These are phyloP conservation scores for Penicillium alfredii DNA, from an alignment of 495 filamentous ascomycete genomes.

Conservation along the genomic window DNA sequence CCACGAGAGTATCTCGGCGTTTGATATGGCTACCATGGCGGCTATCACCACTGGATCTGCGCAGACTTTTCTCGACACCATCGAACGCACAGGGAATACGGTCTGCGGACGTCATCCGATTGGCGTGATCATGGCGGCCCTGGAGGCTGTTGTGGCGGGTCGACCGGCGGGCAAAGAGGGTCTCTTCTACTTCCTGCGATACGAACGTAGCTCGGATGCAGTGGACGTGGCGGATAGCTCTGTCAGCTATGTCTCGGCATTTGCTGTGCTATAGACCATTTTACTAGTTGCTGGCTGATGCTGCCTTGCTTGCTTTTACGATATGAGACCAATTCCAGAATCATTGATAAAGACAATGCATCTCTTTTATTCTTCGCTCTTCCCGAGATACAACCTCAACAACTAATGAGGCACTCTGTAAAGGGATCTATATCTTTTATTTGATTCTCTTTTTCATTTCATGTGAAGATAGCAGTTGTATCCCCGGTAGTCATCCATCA, in stretches of 20 bases:
- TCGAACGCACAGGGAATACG: conserved; percentile 76
- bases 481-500: no score
- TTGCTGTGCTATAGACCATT: conserved; percentile 32
- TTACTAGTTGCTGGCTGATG: no score
- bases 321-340: no score
- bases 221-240: conserved; percentile 68
- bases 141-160: conserved; percentile 52
- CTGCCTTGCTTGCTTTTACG: no score
- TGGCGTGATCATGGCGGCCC: conserved; percentile 82
- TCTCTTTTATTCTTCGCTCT: no score
- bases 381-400: no score
- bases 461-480: no score
- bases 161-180: conserved; percentile 42
- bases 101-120: conserved; percentile 96
- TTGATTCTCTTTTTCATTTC: no score
- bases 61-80: conserved; percentile 56
- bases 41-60: conserved; percentile 73
- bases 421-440: neutral
- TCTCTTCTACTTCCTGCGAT: conserved; percentile 78
- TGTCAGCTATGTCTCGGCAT: conserved; percentile 75
- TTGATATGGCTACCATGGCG: conserved; percentile 78
- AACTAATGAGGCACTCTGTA: no score
- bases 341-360: no score
- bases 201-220: conserved; percentile 84
- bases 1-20: conserved; percentile 75